Evolutionary conservation across 1,139 yeast species (phyloP), one percentile per base, ranked within the genome.

Genomic region (Pichia sp.): DNA sequence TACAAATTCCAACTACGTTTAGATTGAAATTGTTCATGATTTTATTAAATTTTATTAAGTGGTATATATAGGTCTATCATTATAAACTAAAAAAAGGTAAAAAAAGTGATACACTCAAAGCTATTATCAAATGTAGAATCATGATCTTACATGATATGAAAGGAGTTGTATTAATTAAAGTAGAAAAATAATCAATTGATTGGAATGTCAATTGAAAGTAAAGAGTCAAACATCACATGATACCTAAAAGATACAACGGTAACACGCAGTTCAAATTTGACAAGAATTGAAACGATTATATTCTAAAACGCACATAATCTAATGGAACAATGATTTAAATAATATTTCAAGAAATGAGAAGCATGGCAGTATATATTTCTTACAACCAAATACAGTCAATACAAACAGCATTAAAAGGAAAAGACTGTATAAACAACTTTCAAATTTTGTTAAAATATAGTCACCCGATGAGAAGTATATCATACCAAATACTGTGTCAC

Each of bases 321-420:
- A 16, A 22, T 4, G 7, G 3, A 13, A 2, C 15, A 12, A 18
- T 25, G 7, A 26, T 23, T 29, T 29, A 7, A 39, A 35, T 4
- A 48, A 18, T 7, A 27, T 29, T 26, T 43, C 43, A 9, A 45
- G 12, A 13, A 47, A n/a, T 15, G 29, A 34, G 25, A 50, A 24
- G 11, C 47, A 26, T 7, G 53, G 53, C 15, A 43, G 23, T 11
- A 50, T 39, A 22, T 47, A 50, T n/a, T 48, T 50, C n/a, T 48
- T 48, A 18, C 40, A 45, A 2, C 51, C 53, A 24, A 42, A 15
- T 2, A 39, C 18, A 4, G 42, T 22, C n/a, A 50, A 27, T 15
- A 24, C 15, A 12, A 37, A 15, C 9, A 50, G 22, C 3, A 43
- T 9, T 1, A 45, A 25, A 1, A 13, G 25, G 8, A 50, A n/a